Percentiles rank a stretch among this genome's conserved stretches.
Evolutionary conservation across 75 land plant genomes (phyloP).

Genomic region (Picea glauca): DNA sequence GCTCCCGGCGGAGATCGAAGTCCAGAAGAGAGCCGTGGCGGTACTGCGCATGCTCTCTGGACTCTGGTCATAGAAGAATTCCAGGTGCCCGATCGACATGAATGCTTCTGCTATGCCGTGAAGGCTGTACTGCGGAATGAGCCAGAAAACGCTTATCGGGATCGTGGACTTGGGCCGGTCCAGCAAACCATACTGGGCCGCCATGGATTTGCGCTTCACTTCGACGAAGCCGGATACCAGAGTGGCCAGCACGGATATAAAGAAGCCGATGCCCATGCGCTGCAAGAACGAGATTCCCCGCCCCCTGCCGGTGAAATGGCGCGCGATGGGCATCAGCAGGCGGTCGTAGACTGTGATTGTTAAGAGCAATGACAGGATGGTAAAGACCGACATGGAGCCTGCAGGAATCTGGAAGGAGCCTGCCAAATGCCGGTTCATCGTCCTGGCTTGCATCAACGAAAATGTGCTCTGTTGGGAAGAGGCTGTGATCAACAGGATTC

Average conservation of each 20-base stretch:
- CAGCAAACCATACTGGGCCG: conserved; percentile 27
- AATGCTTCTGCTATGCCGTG: conserved; percentile 88
- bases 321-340: conserved; percentile 49
- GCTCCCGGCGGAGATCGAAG: conserved; percentile 50
- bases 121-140: conserved; percentile 63
- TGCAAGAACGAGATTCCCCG: conserved; percentile 59
- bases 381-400: conserved; percentile 81
- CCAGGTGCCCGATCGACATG: conserved; percentile 78
- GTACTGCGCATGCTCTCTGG: conserved; percentile 93
- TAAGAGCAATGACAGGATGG: conserved; percentile 48
- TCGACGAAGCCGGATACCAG: conserved; percentile 56
- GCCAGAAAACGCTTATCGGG: conserved; percentile 63
- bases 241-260: conserved; percentile 42
- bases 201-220: conserved; percentile 39
- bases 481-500: conserved; percentile 74
- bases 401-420: conserved; percentile 73
- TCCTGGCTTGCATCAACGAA: conserved; percentile 63
- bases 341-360: conserved; percentile 73
- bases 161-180: conserved; percentile 19
- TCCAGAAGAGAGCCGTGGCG: conserved; percentile 69
- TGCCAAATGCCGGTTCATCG: conserved; percentile 56
- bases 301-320: conserved; percentile 49
- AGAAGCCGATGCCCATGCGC: conserved; percentile 63
- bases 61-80: conserved; percentile 85
- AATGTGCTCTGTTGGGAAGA: conserved; percentile 77